Conservation (phyloP, 2,329 filamentous ascomycete genomes). For the Arthroderma sp. region DNA sequence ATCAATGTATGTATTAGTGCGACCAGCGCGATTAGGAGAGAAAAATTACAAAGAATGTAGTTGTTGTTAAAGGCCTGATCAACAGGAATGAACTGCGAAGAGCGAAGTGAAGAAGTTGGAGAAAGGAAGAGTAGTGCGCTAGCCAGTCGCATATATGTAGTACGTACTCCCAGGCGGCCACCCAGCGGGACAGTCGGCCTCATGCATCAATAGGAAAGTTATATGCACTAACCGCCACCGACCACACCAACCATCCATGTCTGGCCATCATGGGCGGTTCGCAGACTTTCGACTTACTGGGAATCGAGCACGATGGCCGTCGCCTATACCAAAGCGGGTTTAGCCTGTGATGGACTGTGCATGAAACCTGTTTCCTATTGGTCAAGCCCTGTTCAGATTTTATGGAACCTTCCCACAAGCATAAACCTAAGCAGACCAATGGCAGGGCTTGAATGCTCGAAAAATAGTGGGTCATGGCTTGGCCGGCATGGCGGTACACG, state of each 20-base stretch:
- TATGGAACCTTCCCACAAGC: background rate
- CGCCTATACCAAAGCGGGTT: background rate
- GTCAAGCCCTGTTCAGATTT: background rate
- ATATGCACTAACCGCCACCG: background rate
- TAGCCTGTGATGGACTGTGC: background rate
- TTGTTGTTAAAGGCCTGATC: background rate
- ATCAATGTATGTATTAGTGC: conserved; percentile 2
- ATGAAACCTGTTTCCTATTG: background rate
- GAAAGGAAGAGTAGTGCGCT: background rate
- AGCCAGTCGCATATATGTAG: conserved; percentile 1
- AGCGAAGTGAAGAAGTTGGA: conserved; percentile 1
- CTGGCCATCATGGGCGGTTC: background rate
- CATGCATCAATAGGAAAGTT: conserved; percentile 5
- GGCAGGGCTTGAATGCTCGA: background rate
- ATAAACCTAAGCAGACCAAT: background rate
- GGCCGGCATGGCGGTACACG: background rate
- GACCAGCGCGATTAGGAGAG: background rate
- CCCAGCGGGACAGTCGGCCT: background rate
- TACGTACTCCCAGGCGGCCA: background rate
- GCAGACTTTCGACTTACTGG: background rate
- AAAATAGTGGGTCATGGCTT: background rate
- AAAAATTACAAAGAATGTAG: background rate
- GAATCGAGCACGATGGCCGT: background rate
- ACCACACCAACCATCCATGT: background rate
- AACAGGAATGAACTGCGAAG: background rate